Base-by-base conservation (phyloP, 78 protist genomes). In the Polysphondylium violaceum region DNA sequence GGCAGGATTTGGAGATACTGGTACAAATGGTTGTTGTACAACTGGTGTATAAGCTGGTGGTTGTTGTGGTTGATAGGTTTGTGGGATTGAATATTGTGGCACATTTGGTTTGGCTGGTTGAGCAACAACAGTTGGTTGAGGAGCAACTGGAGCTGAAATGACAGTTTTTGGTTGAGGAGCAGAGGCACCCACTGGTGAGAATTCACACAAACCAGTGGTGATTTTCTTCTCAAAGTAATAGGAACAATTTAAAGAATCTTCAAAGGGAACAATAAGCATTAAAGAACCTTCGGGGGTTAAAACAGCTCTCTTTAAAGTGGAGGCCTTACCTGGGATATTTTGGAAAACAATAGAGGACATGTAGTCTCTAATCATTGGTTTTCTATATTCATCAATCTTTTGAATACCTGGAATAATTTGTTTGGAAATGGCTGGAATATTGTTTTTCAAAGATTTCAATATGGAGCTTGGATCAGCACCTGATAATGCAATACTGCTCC, bases 211-310 rank as follows among this genome's bases (percentile, higher is more conserved):
- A 59, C 81, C 91, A 41, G 71, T 5, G 7, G 91, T 83, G 5
- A 83, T 83, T 60, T 83, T 83, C 75, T 83, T 83, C 41, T 83
- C 91, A 29, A 83, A 43, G 31, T 83, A 83, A 41, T 83, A 83
- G 1, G 91, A 83, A 56, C 91, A 83, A 58, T 83, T 83, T 36
- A 83, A 23, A 4, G 77, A 60, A 58, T 83, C 91, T 44, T 83
- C 91, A 41, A 83, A 69, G 9, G 91, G 76, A 8, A 69, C 65
- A 47, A 19, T 61, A 17, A 83, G 40, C 1, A 83, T 58, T 1
- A 83, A 25, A n/a, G 67, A 23, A n/a, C 91, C 91, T 27, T 83
- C 91, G 33, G 60, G 43, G 8, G 79, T 33, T 7, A 83, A 59
- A 29, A 25, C 29, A 0, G 79, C 77, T 43, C 43, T 67, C 44